A percentile compares a stretch with the other conserved stretches of the same genome.
Conservation (phyloP, 495 filamentous ascomycete species). For the Tuber umbilicatum region DNA sequence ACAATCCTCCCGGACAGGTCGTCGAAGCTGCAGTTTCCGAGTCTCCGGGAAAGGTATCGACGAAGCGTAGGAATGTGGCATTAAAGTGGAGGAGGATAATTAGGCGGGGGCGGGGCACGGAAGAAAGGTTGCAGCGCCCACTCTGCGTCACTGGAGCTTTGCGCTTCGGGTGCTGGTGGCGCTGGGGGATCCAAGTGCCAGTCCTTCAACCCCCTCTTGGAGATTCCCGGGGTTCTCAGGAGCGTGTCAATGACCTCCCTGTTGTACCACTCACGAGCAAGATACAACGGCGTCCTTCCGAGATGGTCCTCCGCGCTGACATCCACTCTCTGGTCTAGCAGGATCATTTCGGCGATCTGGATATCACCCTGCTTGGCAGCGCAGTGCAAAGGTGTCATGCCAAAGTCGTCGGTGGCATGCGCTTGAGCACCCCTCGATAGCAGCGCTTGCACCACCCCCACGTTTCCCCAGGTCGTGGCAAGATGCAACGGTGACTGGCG, state of each 20-base stretch:
- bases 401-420: neutral
- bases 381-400: conserved; percentile 2
- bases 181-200: neutral
- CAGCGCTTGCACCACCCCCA: neutral
- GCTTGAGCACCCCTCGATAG: neutral
- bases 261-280: neutral
- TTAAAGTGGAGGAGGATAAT: neutral
- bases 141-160: neutral
- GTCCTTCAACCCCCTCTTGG: conserved; percentile 2
- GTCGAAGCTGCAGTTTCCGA: neutral
- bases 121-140: too few species aligned
- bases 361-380: conserved; percentile 1
- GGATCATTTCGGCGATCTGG: neutral
- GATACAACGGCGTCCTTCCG: conserved; percentile 12
- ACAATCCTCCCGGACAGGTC: neutral
- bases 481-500: neutral
- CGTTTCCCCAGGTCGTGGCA: neutral
- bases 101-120: too few species aligned
- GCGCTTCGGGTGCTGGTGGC: neutral
- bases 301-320: conserved; percentile 3
- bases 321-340: neutral
- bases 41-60: neutral
- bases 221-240: neutral
- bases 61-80: neutral
- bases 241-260: neutral